Base-by-base conservation (phyloP, 495 filamentous ascomycete genomes). In the Aspergillus bertholletiae region DNA sequence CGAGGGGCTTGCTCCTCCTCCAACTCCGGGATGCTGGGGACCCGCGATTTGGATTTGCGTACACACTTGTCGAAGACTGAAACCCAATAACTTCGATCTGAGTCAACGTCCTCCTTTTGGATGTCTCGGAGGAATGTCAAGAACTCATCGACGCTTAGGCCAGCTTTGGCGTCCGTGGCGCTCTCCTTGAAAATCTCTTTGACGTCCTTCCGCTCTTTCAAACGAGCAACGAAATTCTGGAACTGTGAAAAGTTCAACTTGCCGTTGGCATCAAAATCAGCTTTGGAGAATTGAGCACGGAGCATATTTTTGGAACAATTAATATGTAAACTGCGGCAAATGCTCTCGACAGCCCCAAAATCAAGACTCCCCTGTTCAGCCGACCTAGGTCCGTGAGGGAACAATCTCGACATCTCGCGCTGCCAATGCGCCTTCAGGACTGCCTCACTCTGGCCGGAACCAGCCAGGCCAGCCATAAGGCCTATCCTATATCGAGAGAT, bases 271-370 rank as follows among this genome's bases (percentile, higher is more conserved):
- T 73, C 76, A 11, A 71, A 67, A 70, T 95, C 90, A n/a, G 87
- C 89, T 52, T 82, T 79, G 39, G 80, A 72, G 60, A 97, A 96
- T 50, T 87, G 88, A n/a, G 80, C 79, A 32, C 79, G 83, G 21
- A 97, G 77, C 60, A 88, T 82, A 37, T 84, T 81, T 34, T 84
- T 80, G 13, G 90, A 88, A 68, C 87, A 89, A 65, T 96, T 88
- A 61, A 98, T 95, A 62, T 97, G 89, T 41, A 97, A 75, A 55
- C 83, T 88, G 57, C 86, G 88, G 70, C 93, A 97, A 9, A 97
- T 78, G 39, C 84, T 84, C 62, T 90, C 87, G 23, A 97, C 83
- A 4, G 87, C 88, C 26, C 75, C 75, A 43, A 94, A 82, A 49
- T 90, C 86, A 32, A 97, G 83, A 46, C 74, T 79, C 58, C 89